Base-by-base conservation (phyloP, 257 asterid species). In the Solanum appendiculatum region DNA sequence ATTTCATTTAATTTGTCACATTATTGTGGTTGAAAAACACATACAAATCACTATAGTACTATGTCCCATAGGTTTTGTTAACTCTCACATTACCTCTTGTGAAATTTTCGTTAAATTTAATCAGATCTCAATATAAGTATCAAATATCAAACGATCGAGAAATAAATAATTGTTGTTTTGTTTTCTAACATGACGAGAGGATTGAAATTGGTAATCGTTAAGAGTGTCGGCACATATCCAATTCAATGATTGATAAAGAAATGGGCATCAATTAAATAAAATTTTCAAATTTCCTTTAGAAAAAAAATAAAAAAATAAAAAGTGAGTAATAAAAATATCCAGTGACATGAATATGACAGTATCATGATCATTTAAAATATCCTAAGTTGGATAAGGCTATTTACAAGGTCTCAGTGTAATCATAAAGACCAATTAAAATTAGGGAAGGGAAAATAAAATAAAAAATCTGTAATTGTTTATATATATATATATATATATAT, bases 131-230 rank as follows among this genome's bases (percentile, higher is more conserved):
- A 54, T 54, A 54, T 14, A 3, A 68, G 13, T n/a, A 2, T 15
- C 0, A 0, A 66, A 5, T 25, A 63, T 25, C 18, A 0, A 5
- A 68, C 3, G 0, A 10, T 1, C 1, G 1, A 14, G 1, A 33
- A 70, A 15, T 16, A 21, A 72, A 69, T 69, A 31, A 9, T 33
- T 34, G 27, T 20, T 72, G 6, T 72, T 72, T 34, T 20, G 20
- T 73, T 37, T 73, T 37, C 31, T 0, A 73, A 21, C 37, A 37
- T 73, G 82, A 68, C 7, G 18, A 27, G 39, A 68, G 74, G 74
- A 68, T 29, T 27, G 39, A 20, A 73, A 36, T 74, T 74, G 34
- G 34, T 75, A n/a, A 40, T 12, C 58, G 34, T 23, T 73, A 39
- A 54, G 82, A 39, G 56, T 75, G 83, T 75, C 83, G 83, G 83